phyloP scores from a whole-genome alignment of 306 rosid species.

The Prunus armeniaca region DNA sequence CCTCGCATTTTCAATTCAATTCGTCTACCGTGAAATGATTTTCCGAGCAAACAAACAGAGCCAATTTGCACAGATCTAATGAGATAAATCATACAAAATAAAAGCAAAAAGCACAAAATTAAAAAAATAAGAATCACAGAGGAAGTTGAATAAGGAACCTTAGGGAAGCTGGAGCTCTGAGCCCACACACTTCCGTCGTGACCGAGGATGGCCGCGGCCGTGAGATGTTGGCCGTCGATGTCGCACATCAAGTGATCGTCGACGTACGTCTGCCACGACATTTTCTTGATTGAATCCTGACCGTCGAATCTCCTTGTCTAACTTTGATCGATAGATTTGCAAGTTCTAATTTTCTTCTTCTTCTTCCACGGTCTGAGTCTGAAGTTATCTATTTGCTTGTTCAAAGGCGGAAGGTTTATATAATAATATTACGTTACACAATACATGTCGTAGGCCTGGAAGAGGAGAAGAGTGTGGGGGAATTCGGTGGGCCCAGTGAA shows the following conservation, averaged over 20 bases:
- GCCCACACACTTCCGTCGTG: conserved; percentile 85
- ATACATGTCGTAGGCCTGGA: background rate
- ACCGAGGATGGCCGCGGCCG: conserved; percentile 68
- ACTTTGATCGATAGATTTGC: background rate
- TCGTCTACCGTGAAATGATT: background rate
- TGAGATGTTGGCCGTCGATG: conserved; percentile 57
- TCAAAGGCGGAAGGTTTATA: background rate
- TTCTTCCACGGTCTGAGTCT: background rate
- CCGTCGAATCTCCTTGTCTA: background rate
- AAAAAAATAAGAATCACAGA: background rate
- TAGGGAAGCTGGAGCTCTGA: conserved; percentile 68
- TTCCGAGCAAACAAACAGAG: background rate
- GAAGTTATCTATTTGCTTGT: background rate
- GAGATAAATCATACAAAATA: too few relatives aligned
- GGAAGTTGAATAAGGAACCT: conserved; percentile 29
- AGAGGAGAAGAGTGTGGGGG: background rate
- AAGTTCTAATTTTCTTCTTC: background rate
- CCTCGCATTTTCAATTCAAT: background rate
- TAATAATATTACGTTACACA: background rate
- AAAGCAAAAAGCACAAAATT: too few relatives aligned
- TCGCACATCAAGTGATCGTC: conserved; percentile 82
- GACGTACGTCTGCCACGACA: conserved; percentile 92
- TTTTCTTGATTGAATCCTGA: conserved; percentile 12
- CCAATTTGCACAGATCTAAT: background rate
- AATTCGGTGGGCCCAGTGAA: background rate